A percentile compares a stretch with the other conserved stretches of the same genome.
Conservation (phyloP, 371 early-diverging fungal genomes). For the Encephalitozoon romaleae region DNA sequence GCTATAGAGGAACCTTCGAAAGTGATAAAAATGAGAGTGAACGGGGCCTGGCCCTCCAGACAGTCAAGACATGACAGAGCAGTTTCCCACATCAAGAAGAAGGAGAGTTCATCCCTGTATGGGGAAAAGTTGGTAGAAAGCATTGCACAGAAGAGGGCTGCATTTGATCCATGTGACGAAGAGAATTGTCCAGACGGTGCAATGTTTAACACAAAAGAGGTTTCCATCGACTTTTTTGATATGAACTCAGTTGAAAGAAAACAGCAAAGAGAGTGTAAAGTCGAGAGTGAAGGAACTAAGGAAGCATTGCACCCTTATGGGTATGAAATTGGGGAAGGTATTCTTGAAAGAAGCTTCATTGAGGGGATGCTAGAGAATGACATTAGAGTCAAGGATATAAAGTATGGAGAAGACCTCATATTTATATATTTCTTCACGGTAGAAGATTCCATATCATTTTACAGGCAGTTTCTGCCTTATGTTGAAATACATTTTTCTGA, state of each 20-base stretch:
- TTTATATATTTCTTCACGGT: conserved; percentile 32
- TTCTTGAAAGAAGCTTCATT: conserved; percentile 15
- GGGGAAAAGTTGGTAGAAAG: not conserved
- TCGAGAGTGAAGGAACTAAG: not conserved
- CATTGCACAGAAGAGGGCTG: not conserved
- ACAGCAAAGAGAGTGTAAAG: not conserved
- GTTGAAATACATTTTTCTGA: conserved; percentile 30
- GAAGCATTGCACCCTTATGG: not conserved
- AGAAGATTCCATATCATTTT: conserved; percentile 44
- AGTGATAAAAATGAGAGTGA: conserved; percentile 22
- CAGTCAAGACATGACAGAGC: not conserved
- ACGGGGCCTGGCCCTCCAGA: not conserved
- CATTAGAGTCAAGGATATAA: conserved; percentile 32
- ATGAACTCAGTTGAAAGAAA: not conserved
- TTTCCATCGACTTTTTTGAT: conserved; percentile 9
- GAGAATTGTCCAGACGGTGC: not conserved
- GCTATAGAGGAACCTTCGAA: conserved; percentile 38
- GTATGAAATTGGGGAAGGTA: not conserved
- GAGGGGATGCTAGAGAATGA: conserved; percentile 24
- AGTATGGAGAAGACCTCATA: not conserved
- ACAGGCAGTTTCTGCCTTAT: conserved; percentile 34
- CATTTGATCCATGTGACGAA: not conserved
- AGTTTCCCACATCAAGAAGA: not conserved
- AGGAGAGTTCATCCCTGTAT: not conserved
- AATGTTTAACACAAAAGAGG: not conserved